Conservation (phyloP, 441 rosid species). For the Bruguiera hainesii region DNA sequence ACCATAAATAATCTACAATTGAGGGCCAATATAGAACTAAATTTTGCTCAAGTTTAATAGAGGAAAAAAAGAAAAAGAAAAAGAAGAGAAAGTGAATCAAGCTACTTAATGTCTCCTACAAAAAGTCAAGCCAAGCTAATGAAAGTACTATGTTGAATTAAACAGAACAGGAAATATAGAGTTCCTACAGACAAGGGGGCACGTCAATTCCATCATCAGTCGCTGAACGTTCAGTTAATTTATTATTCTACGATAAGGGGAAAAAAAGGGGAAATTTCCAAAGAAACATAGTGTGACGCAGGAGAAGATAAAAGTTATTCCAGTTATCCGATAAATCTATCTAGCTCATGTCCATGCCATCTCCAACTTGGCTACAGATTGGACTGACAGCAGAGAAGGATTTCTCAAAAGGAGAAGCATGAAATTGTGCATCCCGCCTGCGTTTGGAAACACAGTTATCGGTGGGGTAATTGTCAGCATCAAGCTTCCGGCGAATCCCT, state of each 20-base stretch:
- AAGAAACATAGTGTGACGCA: slow-evolving; percentile 32
- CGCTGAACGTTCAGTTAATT: slow-evolving; percentile 44
- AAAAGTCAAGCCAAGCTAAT: slow-evolving; percentile 24
- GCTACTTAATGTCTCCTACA: slow-evolving; percentile 15
- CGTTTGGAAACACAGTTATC: slow-evolving; percentile 83
- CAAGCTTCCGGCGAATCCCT: slow-evolving; percentile 94
- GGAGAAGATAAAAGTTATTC: slow-evolving; percentile 28
- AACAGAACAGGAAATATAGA: slow-evolving; percentile 31
- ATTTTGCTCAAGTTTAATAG: slow-evolving; percentile 23
- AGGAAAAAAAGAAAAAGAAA: neutral
- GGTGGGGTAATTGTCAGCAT: slow-evolving; percentile 57
- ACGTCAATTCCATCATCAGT: slow-evolving; percentile 39
- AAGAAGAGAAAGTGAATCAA: slow-evolving; percentile 1
- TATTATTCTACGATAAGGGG: slow-evolving; percentile 23
- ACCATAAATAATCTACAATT: too few species aligned
- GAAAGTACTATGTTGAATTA: slow-evolving; percentile 40
- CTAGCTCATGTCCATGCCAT: slow-evolving; percentile 93
- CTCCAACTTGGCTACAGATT: slow-evolving; percentile 88
- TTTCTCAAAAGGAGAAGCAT: slow-evolving; percentile 92
- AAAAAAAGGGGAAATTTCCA: slow-evolving; percentile 11
- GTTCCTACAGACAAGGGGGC: slow-evolving; percentile 51
- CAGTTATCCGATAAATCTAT: slow-evolving; percentile 31
- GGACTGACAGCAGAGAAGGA: slow-evolving; percentile 84
- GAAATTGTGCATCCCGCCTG: slow-evolving; percentile 64
- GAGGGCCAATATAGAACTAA: neutral